Percentiles rank a stretch among this genome's conserved stretches.
Conservation (phyloP, 305 asterid genomes). For the Fraxinus angustifolia region DNA sequence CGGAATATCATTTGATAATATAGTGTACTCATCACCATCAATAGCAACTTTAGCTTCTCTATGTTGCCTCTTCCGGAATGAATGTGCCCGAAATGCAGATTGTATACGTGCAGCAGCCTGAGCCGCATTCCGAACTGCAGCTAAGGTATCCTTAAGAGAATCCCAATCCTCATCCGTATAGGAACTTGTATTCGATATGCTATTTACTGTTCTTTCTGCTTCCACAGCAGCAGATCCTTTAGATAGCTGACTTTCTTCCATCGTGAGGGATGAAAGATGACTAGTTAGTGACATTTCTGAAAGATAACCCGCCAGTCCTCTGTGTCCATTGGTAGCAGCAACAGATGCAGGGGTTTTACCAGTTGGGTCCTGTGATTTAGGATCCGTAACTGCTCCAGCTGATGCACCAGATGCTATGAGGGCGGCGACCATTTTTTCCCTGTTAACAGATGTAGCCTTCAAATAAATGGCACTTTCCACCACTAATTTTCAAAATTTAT, state of each 20-base stretch:
- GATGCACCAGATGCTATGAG: slow-evolving; percentile 94
- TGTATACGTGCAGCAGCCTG: slow-evolving; percentile 98
- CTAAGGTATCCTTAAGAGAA: slow-evolving; percentile 66
- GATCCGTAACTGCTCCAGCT: slow-evolving; percentile 92
- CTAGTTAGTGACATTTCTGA: slow-evolving; percentile 82
- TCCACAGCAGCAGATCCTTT: slow-evolving; percentile 77
- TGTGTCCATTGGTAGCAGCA: slow-evolving; percentile 71
- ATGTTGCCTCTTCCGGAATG: slow-evolving; percentile 77
- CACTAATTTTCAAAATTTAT: background rate
- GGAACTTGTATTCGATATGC: slow-evolving; percentile 41
- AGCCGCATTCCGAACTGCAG: slow-evolving; percentile 82
- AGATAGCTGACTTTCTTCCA: slow-evolving; percentile 71
- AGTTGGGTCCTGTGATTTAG: slow-evolving; percentile 59
- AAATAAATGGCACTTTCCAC: background rate
- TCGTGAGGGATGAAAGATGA: slow-evolving; percentile 81
- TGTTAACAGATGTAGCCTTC: slow-evolving; percentile 31
- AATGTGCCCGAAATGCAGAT: slow-evolving; percentile 95
- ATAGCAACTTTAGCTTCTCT: slow-evolving; percentile 37
- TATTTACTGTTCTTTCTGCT: slow-evolving; percentile 74
- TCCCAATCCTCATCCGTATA: slow-evolving; percentile 53
- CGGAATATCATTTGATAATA: slow-evolving; percentile 42
- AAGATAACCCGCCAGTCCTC: slow-evolving; percentile 93
- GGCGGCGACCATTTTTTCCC: slow-evolving; percentile 97
- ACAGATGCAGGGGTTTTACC: slow-evolving; percentile 86
- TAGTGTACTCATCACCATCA: slow-evolving; percentile 45